These are phyloP conservation scores for Aspergillus asperescens DNA, from an alignment of 495 filamentous ascomycete species.

Conservation along the genomic window DNA sequence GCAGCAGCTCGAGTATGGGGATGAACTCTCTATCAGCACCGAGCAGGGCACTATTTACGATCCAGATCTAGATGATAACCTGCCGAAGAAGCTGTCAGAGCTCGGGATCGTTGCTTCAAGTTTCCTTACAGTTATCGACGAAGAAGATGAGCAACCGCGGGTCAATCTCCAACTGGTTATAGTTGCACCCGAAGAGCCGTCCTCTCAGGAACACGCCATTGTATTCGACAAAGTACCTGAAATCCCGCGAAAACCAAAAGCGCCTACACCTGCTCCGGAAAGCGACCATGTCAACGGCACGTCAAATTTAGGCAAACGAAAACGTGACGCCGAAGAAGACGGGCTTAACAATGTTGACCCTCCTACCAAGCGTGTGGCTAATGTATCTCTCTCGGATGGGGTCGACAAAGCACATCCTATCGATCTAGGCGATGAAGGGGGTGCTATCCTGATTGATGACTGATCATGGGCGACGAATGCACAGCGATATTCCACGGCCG, in stretches of 20 bases:
- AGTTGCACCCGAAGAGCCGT: conserved; percentile 31
- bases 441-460: conserved; percentile 72
- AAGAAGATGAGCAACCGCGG: conserved; percentile 72
- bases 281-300: conserved; percentile 24
- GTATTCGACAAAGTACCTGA: conserved; percentile 40
- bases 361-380: conserved; percentile 41
- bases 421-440: conserved; percentile 55
- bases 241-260: conserved; percentile 49
- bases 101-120: conserved; percentile 65
- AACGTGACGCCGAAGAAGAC: conserved; percentile 42
- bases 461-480: conserved; percentile 13
- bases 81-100: conserved; percentile 72
- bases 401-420: conserved; percentile 36
- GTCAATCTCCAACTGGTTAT: conserved; percentile 75
- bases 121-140: conserved; percentile 81
- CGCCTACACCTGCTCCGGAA: conserved; percentile 8
- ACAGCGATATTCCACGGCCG: not conserved
- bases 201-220: conserved; percentile 41
- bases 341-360: conserved; percentile 37
- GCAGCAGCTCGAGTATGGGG: conserved; percentile 67
- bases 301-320: conserved; percentile 33
- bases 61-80: conserved; percentile 79
- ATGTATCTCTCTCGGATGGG: conserved; percentile 23
- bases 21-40: conserved; percentile 73
- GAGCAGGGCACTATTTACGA: conserved; percentile 77